Percentiles rank a stretch among this genome's conserved stretches.
Conservation (phyloP, 169 alveolate species). For the Sarcocystis neurona region DNA sequence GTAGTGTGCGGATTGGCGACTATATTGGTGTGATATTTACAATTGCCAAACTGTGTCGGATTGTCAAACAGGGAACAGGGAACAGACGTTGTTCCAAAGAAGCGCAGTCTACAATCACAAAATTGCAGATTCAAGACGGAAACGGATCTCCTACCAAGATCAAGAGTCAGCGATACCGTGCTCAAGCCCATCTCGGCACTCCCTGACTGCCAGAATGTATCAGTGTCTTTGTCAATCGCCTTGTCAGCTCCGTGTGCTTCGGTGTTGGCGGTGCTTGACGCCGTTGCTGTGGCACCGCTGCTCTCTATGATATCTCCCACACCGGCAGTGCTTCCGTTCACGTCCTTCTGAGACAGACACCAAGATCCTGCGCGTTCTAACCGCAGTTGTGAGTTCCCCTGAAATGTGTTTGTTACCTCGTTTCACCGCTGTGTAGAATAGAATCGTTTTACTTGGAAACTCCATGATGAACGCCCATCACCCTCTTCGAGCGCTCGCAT, state of each 20-base stretch:
- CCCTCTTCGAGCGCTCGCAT: slow-evolving; percentile 81
- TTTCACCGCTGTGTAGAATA: no score
- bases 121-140: neutral
- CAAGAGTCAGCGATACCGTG: slow-evolving; percentile 71
- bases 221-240: slow-evolving; percentile 83
- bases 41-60: neutral
- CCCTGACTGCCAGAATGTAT: slow-evolving; percentile 89
- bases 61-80: neutral
- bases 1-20: no score
- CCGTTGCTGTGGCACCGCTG: slow-evolving; percentile 66
- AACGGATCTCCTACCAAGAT: slow-evolving; percentile 70
- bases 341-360: slow-evolving; percentile 81
- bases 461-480: slow-evolving; percentile 82
- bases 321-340: slow-evolving; percentile 79
- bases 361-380: slow-evolving; percentile 75
- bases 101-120: no score
- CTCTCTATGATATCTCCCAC: slow-evolving; percentile 76
- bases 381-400: slow-evolving; percentile 84
- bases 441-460: no score
- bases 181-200: slow-evolving; percentile 78
- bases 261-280: slow-evolving; percentile 68
- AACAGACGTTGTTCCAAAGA: neutral
- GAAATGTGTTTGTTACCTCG: no score
- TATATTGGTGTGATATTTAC: no score
- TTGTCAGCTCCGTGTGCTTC: slow-evolving; percentile 74